phyloP scores from a whole-genome alignment of 768 basidiomycete species.

The Kwoniella sp. region DNA sequence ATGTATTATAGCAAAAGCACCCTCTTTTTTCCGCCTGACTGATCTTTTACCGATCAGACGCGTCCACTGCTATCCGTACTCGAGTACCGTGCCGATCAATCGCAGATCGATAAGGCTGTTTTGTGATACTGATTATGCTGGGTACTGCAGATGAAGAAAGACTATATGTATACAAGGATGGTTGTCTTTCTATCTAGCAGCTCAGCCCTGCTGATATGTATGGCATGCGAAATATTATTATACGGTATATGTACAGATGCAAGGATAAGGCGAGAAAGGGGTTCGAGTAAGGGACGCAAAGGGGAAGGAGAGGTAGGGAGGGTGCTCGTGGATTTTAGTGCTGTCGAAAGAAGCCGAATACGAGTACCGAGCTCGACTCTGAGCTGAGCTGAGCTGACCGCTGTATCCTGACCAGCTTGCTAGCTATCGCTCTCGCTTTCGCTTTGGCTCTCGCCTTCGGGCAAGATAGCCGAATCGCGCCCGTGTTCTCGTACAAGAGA shows the following conservation, averaged over 20 bases:
- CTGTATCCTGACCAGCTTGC: no score
- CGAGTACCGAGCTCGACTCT: no score
- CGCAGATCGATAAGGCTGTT: neutral
- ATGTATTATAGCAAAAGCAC: no score
- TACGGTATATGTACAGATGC: neutral
- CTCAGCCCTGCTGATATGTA: neutral
- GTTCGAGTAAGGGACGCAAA: no score
- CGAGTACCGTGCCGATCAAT: neutral
- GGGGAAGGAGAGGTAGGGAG: no score
- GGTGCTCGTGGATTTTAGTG: neutral
- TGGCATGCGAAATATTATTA: neutral
- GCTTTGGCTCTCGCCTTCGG: no score
- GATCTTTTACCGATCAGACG: neutral
- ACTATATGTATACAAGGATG: neutral
- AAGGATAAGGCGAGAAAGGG: no score
- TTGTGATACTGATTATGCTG: neutral
- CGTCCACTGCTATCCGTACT: neutral
- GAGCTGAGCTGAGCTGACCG: no score
- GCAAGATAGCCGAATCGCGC: no score
- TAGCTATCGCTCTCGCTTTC: no score
- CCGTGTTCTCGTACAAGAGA: no score
- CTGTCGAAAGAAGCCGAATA: no score
- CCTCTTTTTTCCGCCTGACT: neutral
- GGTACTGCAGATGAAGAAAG: neutral
- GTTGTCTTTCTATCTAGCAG: neutral